Base-by-base conservation (phyloP, 2,329 filamentous ascomycete genomes). In the Aspergillus fischeri region DNA sequence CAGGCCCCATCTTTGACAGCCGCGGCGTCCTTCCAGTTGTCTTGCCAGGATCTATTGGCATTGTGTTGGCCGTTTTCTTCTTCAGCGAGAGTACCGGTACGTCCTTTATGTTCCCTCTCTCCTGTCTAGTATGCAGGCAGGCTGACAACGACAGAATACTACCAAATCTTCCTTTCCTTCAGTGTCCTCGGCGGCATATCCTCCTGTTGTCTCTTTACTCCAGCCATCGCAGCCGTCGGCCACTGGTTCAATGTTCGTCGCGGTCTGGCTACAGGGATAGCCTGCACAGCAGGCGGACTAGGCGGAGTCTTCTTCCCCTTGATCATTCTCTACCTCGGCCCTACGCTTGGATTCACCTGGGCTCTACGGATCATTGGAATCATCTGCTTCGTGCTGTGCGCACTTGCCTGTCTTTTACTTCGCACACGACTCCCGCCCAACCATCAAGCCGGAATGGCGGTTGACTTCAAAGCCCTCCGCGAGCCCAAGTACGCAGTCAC, bases 1-100 rank as follows among this genome's bases (percentile, higher is more conserved):
- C 66, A 62, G 72, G 74, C 0, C 74, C 74, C 0, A 68, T 75
- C 3, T 76, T 76, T 57, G 75, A 77, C 52, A 67, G 68, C 6
- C 65, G 70, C 21, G 72, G 74, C 2, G 68, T 72, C 0, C 62
- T 62, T 14, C 57, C 65, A 20, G 57, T 74, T 3, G 61, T 74
- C 6, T 53, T 74, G 11, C 66, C 65, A 5, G 72, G 70, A 1
- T 69, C 63, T 14, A 55, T 74, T 29, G 67, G 69, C 29, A 38
- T 38, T 38, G 60, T 72, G 2, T 59, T 72, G 5, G 56, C 75
- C 4, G 59, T 77, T 14, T 63, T 67, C 0, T 67, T 73, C 57
- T 68, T 71, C 17, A 38, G 32, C 14, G 32, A 38, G 32, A 38
- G 32, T 38, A 38, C 32, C 0, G 14, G 32, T 38, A 38, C 32